Evolutionary conservation across 257 asterid species (phyloP), one percentile per base, ranked within the genome.

Genomic region (Solanum pinnatisectum): DNA sequence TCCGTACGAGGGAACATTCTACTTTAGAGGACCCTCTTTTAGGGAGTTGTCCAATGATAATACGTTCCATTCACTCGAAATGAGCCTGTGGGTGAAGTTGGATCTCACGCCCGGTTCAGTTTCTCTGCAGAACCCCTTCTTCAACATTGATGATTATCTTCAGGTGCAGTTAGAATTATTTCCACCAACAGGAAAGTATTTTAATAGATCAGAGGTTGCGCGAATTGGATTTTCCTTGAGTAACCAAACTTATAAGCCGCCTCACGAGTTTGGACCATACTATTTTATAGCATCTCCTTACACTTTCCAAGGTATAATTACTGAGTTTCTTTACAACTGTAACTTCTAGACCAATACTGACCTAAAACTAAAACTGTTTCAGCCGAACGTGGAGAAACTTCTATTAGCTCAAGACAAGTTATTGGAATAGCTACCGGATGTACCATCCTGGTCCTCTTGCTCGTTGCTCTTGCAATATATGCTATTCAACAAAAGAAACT

Each of bases 171-270:
- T 96, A 85, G 92, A 89, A 42, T 93, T 96, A 25, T 96, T 96
- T 86, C 98, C 99, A 65, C 90, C 98, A 44, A 59, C 88, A 37
- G 90, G 93, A 32, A 92, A 91, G 92, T 93, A 89, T 89, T 97
- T 97, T 86, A 95, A 91, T 46, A 90, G 98, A 77, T 92, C 98
- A 37, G 96, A 91, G 87, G 91, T 97, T 87, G 95, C 92, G 93
- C 92, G 94, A 88, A 91, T 97, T 74, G 99, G 99, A 78, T 96
- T 96, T 87, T 86, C 93, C 7, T 90, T 97, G 59, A 97, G 96
- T 88, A 97, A 93, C 88, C 99, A 97, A 90, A 95, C 95, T n/a
- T 97, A 92, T 90, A 96, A 97, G 91, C 99, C 99, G 23, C 98
- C 99, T 9, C 88, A 67, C n/a, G 93, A 92, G 89, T 96, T 96